Conservation (phyloP, 106 monocot species). For the Vanilla planifolia region DNA sequence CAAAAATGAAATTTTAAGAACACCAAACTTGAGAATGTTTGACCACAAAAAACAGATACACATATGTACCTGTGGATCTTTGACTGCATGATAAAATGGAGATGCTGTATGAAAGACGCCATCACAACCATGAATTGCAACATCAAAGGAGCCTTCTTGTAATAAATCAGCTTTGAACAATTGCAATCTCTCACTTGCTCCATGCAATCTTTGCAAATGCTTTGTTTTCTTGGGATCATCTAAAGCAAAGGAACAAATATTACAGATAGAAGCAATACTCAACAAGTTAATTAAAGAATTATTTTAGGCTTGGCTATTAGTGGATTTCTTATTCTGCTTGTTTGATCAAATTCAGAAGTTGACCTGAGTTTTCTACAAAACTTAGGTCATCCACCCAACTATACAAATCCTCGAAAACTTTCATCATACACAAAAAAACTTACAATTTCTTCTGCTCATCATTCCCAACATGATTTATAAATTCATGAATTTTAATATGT, state of each 20-base stretch:
- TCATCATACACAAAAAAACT: no score
- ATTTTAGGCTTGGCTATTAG: no score
- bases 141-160: slow-evolving; percentile 77
- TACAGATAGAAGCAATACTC: background rate
- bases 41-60: background rate
- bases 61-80: slow-evolving; percentile 16
- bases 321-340: no score
- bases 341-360: no score
- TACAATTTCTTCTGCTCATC: no score
- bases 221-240: slow-evolving; percentile 73
- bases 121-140: slow-evolving; percentile 55
- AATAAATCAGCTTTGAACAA: slow-evolving; percentile 67
- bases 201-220: slow-evolving; percentile 56
- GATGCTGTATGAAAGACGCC: slow-evolving; percentile 38
- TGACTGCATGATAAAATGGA: slow-evolving; percentile 21
- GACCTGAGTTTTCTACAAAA: no score
- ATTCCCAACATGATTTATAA: no score
- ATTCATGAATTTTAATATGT: no score
- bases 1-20: no score
- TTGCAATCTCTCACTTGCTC: slow-evolving; percentile 60
- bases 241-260: slow-evolving; percentile 10
- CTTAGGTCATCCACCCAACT: no score
- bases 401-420: no score
- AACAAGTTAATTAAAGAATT: no score
- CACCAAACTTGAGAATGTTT: background rate